Evolutionary conservation across 176 grass and related monocot genomes (phyloP), one percentile per base, ranked within the genome.

Genomic region (Poa pratensis): DNA sequence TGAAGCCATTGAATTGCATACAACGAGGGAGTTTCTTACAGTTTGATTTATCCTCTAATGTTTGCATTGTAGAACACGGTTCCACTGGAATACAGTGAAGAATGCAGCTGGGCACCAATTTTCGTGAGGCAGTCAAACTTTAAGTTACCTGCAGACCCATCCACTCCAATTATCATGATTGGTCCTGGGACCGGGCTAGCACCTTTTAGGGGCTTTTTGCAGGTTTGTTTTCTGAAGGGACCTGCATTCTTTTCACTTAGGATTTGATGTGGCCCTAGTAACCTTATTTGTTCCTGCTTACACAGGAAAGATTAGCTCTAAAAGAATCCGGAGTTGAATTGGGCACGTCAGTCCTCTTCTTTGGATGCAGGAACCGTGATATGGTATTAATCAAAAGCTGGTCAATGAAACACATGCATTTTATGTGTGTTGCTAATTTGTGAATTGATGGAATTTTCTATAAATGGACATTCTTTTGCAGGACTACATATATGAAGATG

Each of bases 401-500:
- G 15, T 81, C 63, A 2, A 43, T 69, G 22, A 60, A 30, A 79
- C 24, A 53, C 8, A 51, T 64, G 39, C 46, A 34, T 83, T 9
- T 82, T 68, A 3, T 60, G 45, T 12, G 13, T 81, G 7, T 83
- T 83, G 11, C 69, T 74, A 16, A 10, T 63, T 48, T 49, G 6
- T 6, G 12, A 28, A 67, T 53, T 78, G 54, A 68, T 80, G 23
- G 57, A 76, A 50, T 73, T 80, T 3, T 48, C 58, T 81, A 46
- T 72, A 20, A 90, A 87, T 58, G 9, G 8, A 3, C 72, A 49
- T 84, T 51, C 3, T 51, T 50, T 66, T 87, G 63, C 83, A 95
- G 96, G 96, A 98, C 57, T 98, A 88, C 60, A 98, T 98, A 40
- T 98, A 98, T 71, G 91, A 98, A 90, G 93, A 98, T 7, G 96